phyloP scores from a whole-genome alignment of 495 filamentous ascomycete genomes.

The Aspergillus wentii region DNA sequence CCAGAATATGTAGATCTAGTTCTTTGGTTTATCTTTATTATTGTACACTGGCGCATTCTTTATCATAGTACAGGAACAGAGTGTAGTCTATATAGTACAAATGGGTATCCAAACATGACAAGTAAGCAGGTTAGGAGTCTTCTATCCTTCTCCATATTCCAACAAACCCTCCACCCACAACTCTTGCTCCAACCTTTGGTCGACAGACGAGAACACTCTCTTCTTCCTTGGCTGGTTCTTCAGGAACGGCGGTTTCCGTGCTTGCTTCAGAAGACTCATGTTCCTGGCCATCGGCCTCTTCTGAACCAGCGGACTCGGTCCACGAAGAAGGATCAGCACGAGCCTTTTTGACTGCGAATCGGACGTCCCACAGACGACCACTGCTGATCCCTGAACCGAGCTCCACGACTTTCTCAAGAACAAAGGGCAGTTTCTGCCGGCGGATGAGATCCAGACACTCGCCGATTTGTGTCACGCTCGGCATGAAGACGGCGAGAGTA shows the following conservation, averaged over 20 bases:
- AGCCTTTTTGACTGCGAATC: slow-evolving; percentile 44
- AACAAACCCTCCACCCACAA: slow-evolving; percentile 68
- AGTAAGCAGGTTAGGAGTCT: slow-evolving; percentile 14
- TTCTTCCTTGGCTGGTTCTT: slow-evolving; percentile 19
- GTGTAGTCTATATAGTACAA: slow-evolving; percentile 3
- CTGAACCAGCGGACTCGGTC: slow-evolving; percentile 12
- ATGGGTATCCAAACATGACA: slow-evolving; percentile 1
- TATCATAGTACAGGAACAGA: slow-evolving; percentile 10
- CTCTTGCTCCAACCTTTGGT: slow-evolving; percentile 58
- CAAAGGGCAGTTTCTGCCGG: slow-evolving; percentile 45
- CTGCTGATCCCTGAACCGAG: slow-evolving; percentile 52
- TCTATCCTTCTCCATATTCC: slow-evolving; percentile 57
- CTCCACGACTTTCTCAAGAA: slow-evolving; percentile 61
- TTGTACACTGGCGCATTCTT: slow-evolving; percentile 1
- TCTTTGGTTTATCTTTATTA: slow-evolving; percentile 2
- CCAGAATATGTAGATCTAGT: too few species aligned
- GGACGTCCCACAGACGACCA: slow-evolving; percentile 63
- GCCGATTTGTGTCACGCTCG: slow-evolving; percentile 71
- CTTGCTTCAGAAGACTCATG: slow-evolving; percentile 3
- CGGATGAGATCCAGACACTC: slow-evolving; percentile 52
- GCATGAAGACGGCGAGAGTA: slow-evolving; percentile 62
- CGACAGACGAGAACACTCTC: slow-evolving; percentile 60
- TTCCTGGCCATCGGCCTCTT: not conserved
- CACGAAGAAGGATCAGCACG: slow-evolving; percentile 37
- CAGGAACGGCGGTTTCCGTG: not conserved